Conservation (phyloP, 257 asterid species). For the Schizonepeta tenuifolia region DNA sequence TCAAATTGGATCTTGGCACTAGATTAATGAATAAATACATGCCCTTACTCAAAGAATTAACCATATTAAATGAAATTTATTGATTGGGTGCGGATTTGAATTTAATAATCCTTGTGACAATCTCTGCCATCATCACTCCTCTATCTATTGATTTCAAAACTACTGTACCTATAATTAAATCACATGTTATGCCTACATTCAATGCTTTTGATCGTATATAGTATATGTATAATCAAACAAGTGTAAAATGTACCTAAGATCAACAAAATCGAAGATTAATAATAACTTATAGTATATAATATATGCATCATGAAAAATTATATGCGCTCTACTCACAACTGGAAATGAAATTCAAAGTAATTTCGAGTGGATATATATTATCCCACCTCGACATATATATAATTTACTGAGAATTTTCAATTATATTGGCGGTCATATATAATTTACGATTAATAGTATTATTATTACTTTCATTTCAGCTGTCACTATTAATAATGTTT, state of each 20-base stretch:
- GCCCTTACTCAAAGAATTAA: background rate
- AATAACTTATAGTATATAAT: too few relatives aligned
- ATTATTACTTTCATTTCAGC: too few relatives aligned
- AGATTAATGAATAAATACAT: background rate
- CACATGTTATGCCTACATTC: background rate
- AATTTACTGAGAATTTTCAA: too few relatives aligned
- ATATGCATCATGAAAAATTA: too few relatives aligned
- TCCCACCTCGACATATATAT: too few relatives aligned
- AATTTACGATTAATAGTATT: too few relatives aligned
- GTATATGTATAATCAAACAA: background rate
- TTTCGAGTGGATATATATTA: background rate
- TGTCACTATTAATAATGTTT: background rate
- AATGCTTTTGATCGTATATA: background rate
- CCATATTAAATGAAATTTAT: background rate
- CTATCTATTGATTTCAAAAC: background rate
- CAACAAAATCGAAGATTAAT: background rate
- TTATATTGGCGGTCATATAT: too few relatives aligned
- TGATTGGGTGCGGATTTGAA: background rate
- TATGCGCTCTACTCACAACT: constrained; percentile 22
- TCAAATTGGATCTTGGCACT: constrained; percentile 7
- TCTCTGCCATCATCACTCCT: background rate
- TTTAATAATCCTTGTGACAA: background rate
- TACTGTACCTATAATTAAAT: background rate
- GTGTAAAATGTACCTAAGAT: background rate
- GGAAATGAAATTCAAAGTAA: background rate